A percentile compares a stretch with the other conserved stretches of the same genome.
Evolutionary conservation across 1,284 basidiomycete genomes (phyloP).

Genomic region (Vanrija sp.): DNA sequence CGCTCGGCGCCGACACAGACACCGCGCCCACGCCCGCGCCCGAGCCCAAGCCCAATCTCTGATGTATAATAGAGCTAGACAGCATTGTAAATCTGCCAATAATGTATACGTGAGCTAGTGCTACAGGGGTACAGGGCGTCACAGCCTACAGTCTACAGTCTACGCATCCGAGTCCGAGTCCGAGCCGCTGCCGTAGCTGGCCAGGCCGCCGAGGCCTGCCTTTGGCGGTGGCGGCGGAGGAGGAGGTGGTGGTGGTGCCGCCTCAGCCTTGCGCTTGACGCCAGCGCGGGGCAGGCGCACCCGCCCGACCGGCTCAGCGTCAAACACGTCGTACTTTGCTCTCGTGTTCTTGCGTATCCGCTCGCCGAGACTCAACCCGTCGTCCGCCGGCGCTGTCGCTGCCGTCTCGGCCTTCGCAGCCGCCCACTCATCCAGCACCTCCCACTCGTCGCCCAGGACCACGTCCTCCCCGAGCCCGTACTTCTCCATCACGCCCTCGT

Average conservation of each 20-base stretch:
- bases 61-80: no score
- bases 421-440: slow-evolving; percentile 30
- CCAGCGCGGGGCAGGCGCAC: not conserved
- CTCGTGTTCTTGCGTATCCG: not conserved
- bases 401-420: slow-evolving; percentile 16
- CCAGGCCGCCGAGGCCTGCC: not conserved
- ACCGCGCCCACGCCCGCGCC: no score
- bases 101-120: no score
- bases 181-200: not conserved
- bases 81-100: no score
- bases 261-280: not conserved
- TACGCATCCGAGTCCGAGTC: not conserved
- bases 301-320: not conserved
- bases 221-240: not conserved
- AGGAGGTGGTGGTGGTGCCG: not conserved
- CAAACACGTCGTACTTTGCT: not conserved
- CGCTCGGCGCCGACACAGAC: no score
- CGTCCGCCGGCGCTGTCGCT: not conserved
- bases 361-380: not conserved
- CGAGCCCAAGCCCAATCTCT: no score
- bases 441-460: slow-evolving; percentile 34
- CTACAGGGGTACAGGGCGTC: no score
- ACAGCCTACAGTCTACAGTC: no score
- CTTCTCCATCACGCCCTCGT: slow-evolving; percentile 60
- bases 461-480: slow-evolving; percentile 65